Conservation (phyloP, 805 yeast species). For the Dipodascus albidus region DNA sequence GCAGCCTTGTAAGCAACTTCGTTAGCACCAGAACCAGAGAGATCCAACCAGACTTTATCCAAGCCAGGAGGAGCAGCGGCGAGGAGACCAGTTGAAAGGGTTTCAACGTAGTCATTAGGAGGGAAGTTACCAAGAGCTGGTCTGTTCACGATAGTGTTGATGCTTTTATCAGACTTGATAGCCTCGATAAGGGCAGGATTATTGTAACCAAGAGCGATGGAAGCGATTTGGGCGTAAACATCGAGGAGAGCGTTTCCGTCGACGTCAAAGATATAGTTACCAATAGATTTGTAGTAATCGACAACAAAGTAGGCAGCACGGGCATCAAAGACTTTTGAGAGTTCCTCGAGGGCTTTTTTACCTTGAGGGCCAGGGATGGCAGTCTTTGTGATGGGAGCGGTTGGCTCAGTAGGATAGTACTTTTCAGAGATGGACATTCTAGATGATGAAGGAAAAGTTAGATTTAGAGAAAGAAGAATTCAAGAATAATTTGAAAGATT, state of each 20-base stretch:
- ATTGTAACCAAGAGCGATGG: constrained; percentile 78
- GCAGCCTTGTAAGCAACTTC: constrained; percentile 86
- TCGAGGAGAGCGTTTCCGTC: constrained; percentile 72
- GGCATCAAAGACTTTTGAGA: constrained; percentile 55
- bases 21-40: constrained; percentile 82
- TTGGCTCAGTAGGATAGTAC: constrained; percentile 70
- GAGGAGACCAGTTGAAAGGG: constrained; percentile 45
- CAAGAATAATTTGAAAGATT: neutral
- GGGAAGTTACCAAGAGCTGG: constrained; percentile 83
- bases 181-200: constrained; percentile 62
- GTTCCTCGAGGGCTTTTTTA: constrained; percentile 36
- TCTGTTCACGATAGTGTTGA: constrained; percentile 65
- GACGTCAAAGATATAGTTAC: constrained; percentile 71
- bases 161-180: constrained; percentile 59
- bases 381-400: constrained; percentile 51
- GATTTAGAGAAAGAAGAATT: neutral
- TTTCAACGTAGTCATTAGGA: constrained; percentile 42
- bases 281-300: constrained; percentile 62
- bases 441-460: neutral
- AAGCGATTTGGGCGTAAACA: constrained; percentile 74
- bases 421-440: constrained; percentile 16
- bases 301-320: constrained; percentile 65
- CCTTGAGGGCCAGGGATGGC: constrained; percentile 72
- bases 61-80: constrained; percentile 73
- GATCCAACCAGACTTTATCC: constrained; percentile 63